phyloP scores from a whole-genome alignment of 225 moss, liverwort and hornwort species.

The Bryoerythrophyllum caledonicum region DNA sequence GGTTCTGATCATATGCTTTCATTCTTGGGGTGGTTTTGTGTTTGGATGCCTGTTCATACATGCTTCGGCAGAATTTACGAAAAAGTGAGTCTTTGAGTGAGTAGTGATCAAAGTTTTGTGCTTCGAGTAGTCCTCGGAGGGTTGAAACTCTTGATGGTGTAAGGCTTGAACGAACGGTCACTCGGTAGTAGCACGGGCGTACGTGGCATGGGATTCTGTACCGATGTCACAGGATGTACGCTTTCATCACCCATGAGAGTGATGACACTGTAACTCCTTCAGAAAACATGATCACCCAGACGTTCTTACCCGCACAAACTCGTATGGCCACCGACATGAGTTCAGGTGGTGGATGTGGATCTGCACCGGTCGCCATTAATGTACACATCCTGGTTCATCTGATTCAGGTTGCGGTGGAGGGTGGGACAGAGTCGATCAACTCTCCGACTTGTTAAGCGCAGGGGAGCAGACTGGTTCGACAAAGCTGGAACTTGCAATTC shows the following conservation, averaged over 20 bases:
- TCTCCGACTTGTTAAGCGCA: constrained; percentile 10
- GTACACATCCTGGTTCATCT: constrained; percentile 6
- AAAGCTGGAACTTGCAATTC: constrained; percentile 26
- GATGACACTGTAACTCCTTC: not conserved
- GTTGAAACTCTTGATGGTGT: not conserved
- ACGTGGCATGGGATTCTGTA: not conserved
- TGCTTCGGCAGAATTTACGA: not conserved
- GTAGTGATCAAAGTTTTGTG: not conserved
- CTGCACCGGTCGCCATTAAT: not conserved
- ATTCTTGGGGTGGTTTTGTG: not conserved
- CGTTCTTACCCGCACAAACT: not conserved
- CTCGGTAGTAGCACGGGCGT: not conserved
- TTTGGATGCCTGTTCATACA: not conserved
- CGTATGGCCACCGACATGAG: not conserved
- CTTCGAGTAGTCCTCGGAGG: not conserved
- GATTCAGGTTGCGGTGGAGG: constrained; percentile 23
- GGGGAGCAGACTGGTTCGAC: not conserved
- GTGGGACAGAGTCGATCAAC: constrained; percentile 15
- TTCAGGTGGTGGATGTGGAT: not conserved
- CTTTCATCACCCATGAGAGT: not conserved
- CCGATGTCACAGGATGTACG: not conserved
- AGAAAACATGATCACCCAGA: not conserved
- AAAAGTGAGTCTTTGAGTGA: not conserved
- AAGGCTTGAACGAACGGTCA: no score
- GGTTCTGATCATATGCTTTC: not conserved